Percentiles rank a stretch among this genome's conserved stretches.
Conservation (phyloP, 768 basidiomycete genomes). For the Pseudohyphozyma bogoriensis region DNA sequence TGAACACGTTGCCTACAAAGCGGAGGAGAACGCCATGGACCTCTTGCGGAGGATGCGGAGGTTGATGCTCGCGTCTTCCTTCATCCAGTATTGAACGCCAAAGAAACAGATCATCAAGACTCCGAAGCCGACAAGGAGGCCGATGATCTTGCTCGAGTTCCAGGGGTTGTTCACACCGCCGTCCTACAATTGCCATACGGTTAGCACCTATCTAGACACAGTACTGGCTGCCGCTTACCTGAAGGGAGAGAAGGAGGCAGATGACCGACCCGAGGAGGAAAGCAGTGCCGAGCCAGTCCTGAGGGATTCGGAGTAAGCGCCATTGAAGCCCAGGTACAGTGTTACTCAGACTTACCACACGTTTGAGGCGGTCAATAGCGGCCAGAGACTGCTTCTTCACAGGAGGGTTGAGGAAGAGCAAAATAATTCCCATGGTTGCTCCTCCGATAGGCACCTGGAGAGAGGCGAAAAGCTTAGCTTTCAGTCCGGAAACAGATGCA, state of each 20-base stretch:
- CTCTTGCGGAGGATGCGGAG: conserved; percentile 9
- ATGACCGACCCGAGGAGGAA: conserved; percentile 15
- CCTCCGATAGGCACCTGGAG: background rate
- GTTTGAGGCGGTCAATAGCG: background rate
- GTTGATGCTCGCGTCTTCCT: conserved; percentile 16
- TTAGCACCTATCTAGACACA: background rate
- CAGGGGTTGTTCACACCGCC: conserved; percentile 18
- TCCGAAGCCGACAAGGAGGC: conserved; percentile 23
- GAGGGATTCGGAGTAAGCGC: no score
- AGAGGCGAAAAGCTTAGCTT: background rate
- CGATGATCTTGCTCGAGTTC: conserved; percentile 5
- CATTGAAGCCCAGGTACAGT: no score
- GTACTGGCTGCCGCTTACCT: background rate
- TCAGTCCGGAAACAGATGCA: background rate
- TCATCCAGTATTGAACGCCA: conserved; percentile 8
- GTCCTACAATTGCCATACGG: background rate
- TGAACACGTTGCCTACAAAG: background rate
- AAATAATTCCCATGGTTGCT: background rate
- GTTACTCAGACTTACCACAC: no score
- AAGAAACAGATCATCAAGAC: conserved; percentile 14
- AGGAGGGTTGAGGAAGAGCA: conserved; percentile 15
- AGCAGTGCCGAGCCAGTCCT: conserved; percentile 11
- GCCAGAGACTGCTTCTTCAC: conserved; percentile 7
- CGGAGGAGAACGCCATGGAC: background rate
- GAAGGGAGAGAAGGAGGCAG: conserved; percentile 21